Conservation (phyloP, 768 basidiomycete species). For the Rhodotorula toruloides region DNA sequence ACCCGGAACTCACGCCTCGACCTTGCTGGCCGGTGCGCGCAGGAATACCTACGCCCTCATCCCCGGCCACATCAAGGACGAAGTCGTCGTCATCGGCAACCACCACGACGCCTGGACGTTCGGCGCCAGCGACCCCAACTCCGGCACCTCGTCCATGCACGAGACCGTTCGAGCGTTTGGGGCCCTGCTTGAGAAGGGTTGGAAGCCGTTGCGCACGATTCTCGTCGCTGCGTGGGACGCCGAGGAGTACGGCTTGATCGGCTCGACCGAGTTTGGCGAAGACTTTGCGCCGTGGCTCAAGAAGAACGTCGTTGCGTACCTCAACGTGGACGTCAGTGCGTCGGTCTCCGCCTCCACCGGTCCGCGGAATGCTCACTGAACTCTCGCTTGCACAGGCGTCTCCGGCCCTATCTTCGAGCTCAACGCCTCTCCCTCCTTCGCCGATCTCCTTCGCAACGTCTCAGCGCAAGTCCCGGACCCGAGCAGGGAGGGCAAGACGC, state of each 20-base stretch:
- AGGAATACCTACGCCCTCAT: slow-evolving; percentile 76
- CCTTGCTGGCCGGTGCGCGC: not conserved
- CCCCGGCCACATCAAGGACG: slow-evolving; percentile 74
- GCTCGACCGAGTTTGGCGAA: slow-evolving; percentile 89
- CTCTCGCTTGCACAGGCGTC: slow-evolving; percentile 49
- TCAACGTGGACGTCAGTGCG: slow-evolving; percentile 62
- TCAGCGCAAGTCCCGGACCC: slow-evolving; percentile 46
- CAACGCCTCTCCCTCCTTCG: slow-evolving; percentile 71
- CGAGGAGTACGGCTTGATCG: slow-evolving; percentile 66
- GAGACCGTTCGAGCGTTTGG: slow-evolving; percentile 75
- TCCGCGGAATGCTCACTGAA: not conserved
- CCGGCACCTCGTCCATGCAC: slow-evolving; percentile 70
- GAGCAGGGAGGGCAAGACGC: slow-evolving; percentile 54
- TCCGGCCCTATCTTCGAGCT: slow-evolving; percentile 61
- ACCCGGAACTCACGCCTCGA: not conserved
- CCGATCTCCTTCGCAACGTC: slow-evolving; percentile 62
- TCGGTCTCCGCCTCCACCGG: not conserved
- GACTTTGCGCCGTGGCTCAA: slow-evolving; percentile 79
- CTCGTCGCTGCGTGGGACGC: slow-evolving; percentile 71
- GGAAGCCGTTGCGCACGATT: slow-evolving; percentile 76
- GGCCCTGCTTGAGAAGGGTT: slow-evolving; percentile 61
- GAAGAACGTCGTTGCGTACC: slow-evolving; percentile 73
- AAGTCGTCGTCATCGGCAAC: slow-evolving; percentile 78
- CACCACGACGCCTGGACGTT: slow-evolving; percentile 74
- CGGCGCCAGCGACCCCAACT: slow-evolving; percentile 72